Percentiles rank a stretch among this genome's conserved stretches.
Conservation (phyloP, 75 land plant genomes). For the Azolla pinnata region DNA sequence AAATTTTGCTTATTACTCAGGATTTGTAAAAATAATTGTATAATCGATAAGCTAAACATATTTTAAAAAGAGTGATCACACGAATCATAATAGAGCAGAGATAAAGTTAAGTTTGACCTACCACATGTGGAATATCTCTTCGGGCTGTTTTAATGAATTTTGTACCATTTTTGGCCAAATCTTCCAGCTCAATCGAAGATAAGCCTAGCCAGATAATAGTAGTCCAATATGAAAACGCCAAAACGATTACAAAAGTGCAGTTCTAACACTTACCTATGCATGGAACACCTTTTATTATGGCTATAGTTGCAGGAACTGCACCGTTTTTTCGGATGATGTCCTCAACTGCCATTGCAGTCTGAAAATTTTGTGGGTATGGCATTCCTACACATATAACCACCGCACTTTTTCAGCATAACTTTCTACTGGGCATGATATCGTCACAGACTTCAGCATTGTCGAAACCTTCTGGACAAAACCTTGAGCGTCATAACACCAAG, state of each 20-base stretch:
- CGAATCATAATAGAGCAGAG: no score
- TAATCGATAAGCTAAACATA: no score
- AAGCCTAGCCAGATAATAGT: conserved; percentile 49
- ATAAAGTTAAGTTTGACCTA: no score
- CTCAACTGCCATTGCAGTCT: conserved; percentile 79
- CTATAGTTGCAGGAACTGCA: conserved; percentile 93
- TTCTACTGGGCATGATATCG: no score
- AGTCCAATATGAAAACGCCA: conserved; percentile 1
- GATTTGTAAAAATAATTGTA: no score
- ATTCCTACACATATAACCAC: no score
- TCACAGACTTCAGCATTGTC: no score
- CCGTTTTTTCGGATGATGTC: conserved; percentile 59
- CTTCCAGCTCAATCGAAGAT: conserved; percentile 45
- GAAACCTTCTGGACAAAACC: no score
- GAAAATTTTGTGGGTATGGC: conserved; percentile 92
- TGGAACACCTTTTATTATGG: conserved; percentile 86
- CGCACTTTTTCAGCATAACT: no score
- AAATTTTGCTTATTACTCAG: no score
- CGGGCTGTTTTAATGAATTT: conserved; percentile 74
- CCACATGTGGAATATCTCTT: conserved; percentile 82
- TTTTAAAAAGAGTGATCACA: no score
- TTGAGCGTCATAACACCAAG: no score
- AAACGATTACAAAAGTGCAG: neutral
- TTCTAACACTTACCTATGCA: conserved; percentile 52
- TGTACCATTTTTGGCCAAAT: conserved; percentile 55